Evolutionary conservation across 73 alveolate genomes (phyloP), one percentile per base, ranked within the genome.

Genomic region (Paramecium sonneborni): DNA sequence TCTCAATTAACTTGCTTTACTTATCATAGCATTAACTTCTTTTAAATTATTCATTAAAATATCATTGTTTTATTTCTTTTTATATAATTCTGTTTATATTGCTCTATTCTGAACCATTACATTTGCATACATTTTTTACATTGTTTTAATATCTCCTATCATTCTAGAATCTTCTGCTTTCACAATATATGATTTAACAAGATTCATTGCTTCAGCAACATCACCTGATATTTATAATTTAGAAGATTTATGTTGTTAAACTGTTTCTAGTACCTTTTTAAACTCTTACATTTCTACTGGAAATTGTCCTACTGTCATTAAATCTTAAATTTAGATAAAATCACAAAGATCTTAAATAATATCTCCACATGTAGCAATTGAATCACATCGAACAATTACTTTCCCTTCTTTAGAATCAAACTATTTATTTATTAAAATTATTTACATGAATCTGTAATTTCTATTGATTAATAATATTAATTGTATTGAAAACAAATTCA

Each of bases 111-210:
- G 21, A 23, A 88, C 94, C 94, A 88, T 88, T 0, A 88, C 84
- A 69, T 88, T 82, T 0, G 94, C 70, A 82, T 88, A 88, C 85
- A 44, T 57, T 48, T 70, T 88, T 88, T 88, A 24, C 94, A 88
- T 88, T 14, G 56, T 69, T 41, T 24, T 48, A 32, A 88, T 72
- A 28, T 88, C 94, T 15, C 94, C 90, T n/a, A 88, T 46, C 72
- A 88, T 67, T 88, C 94, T 88, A 24, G 94, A 69, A 88, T 88
- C 94, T 28, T 88, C 94, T 5, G 94, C 94, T 48, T 88, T 88
- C 23, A 88, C 94, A 23, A 70, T 88, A 30, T 56, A 70, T 20
- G 91, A 69, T 44, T 88, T 88, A 18, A 88, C 94, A 56, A 70
- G 52, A 46, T 88, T 69, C 70, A 88, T 82, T 3, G 94, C 79